Conservation (phyloP, 116 monocot genomes). For the Trichopus zeylanicus region DNA sequence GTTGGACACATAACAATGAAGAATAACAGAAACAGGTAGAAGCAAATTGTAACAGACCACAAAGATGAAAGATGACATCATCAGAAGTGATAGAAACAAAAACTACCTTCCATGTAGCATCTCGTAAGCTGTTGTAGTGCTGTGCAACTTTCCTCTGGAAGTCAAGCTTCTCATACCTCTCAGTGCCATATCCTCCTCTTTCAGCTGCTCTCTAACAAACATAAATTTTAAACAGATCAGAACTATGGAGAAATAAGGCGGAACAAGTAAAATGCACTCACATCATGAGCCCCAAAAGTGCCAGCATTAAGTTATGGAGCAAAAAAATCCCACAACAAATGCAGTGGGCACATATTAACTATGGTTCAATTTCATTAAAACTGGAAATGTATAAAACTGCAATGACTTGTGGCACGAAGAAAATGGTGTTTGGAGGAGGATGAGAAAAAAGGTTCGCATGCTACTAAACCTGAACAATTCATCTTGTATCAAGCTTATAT, state of each 20-base stretch:
- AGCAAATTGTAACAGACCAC: not conserved
- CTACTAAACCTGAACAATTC: not conserved
- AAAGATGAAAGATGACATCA: not conserved
- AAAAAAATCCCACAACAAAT: not conserved
- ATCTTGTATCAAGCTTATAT: not conserved
- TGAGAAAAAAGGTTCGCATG: not conserved
- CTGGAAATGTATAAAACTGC: too few species aligned
- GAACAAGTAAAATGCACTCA: not conserved
- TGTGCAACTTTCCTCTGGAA: conserved; percentile 78
- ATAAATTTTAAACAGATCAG: not conserved
- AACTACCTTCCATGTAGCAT: conserved; percentile 78
- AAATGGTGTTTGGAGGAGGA: too few species aligned
- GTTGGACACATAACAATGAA: too few species aligned
- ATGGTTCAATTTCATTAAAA: too few species aligned
- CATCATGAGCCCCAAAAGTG: not conserved
- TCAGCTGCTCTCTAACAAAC: conserved; percentile 75
- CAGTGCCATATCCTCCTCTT: conserved; percentile 83
- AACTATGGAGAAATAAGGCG: not conserved
- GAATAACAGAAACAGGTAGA: not conserved
- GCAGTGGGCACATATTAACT: too few species aligned
- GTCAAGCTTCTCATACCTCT: conserved; percentile 91
- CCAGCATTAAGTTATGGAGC: not conserved
- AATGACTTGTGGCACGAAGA: too few species aligned
- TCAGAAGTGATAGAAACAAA: not conserved
- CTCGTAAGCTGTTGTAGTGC: conserved; percentile 44